These are phyloP conservation scores for Heritiera fomes DNA, from an alignment of 345 rosid genomes.

Conservation along the genomic window DNA sequence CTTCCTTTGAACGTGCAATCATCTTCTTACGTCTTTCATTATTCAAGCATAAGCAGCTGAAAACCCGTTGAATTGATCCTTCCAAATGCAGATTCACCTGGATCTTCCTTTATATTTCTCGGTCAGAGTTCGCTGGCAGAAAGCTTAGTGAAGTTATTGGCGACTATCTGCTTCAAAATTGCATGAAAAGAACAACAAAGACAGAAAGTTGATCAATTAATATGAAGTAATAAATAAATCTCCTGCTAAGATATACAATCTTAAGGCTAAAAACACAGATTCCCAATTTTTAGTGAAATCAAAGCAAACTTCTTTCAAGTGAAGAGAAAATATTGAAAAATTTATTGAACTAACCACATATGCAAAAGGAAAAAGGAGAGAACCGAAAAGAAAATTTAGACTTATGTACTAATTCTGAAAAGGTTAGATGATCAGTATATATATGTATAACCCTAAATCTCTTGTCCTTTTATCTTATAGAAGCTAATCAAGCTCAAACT, in stretches of 20 bases:
- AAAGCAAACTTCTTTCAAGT: neutral
- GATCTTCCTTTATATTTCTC: conserved; percentile 6
- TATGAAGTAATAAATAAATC: neutral
- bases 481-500: conserved; percentile 9
- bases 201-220: conserved; percentile 5
- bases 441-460: conserved; percentile 4
- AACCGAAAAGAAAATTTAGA: neutral
- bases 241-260: neutral
- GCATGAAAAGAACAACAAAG: conserved; percentile 12
- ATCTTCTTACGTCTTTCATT: conserved; percentile 45
- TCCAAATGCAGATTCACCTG: neutral
- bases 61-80: neutral
- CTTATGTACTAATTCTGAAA: too few species aligned
- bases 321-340: neutral
- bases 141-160: neutral
- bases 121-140: neutral
- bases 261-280: neutral
- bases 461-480: neutral
- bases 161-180: conserved; percentile 6
- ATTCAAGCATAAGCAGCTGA: conserved; percentile 22
- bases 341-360: neutral
- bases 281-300: neutral
- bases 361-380: neutral
- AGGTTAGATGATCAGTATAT: neutral
- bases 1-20: conserved; percentile 41